Evolutionary conservation across 352 stramenopile genomes (phyloP), one percentile per base, ranked within the genome.

Genomic region (Phytophthora meadii): DNA sequence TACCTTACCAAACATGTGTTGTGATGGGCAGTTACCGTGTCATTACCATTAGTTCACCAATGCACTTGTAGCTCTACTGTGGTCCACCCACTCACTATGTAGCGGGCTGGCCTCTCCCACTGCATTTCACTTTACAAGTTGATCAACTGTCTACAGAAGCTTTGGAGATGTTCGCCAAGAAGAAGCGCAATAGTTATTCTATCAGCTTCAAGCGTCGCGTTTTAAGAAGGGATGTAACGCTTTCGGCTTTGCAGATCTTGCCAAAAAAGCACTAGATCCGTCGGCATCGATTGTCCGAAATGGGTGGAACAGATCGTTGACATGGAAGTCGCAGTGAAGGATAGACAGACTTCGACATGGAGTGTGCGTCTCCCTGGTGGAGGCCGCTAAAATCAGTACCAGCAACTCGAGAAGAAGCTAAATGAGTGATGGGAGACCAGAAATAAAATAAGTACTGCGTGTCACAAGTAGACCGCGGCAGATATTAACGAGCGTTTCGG

Each of bases 251-350:
- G 27, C 27, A 30, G 27, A 19, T 4, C 49, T 55, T 6, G 49
- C 34, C 36, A 17, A 45, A 24, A 41, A 55, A 36, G 22, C 19
- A 55, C 34, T 46, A 44, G n/a, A 15, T 55, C 30, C 34, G 25
- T 55, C 49, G 15, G 30, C 47, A 11, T 55, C 49, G 5, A 55
- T 55, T 8, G 49, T 55, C n/a, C 34, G 19, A 34, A 19, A 32
- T 22, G 44, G 32, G 49, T 19, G 22, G n/a, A 55, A 55, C 12
- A 44, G 46, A 3, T 34, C 34, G 24, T 24, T 7, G 45, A 45
- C n/a, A 17, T 55, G 8, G n/a, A 34, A 6, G 32, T 19, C 10
- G 32, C 32, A 36, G 15, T 22, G n/a, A 55, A 45, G 49, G 15
- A 46, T n/a, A 34, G 19, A 8, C 34, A 55, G 32, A 11, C 46